Base-by-base conservation (phyloP, 495 filamentous ascomycete genomes). In the Penicillium malachiteum region DNA sequence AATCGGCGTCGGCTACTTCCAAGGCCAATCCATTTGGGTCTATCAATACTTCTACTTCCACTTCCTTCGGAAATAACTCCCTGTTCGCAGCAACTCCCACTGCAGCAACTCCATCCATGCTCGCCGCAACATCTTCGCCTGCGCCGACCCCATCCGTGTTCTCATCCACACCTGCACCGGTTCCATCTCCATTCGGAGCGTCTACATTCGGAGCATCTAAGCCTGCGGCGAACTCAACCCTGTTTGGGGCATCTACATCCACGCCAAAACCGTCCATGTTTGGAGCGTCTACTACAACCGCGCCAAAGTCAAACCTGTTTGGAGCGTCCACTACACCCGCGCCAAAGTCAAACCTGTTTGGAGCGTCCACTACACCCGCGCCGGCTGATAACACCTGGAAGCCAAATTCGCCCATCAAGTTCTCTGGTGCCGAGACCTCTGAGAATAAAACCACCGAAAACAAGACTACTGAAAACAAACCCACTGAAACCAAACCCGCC, bases 361-460 rank as follows among this genome's bases (percentile, higher is more conserved):
- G 40, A 39, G 37, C 21, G 4, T 26, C 21, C 4, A 26, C 21
- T 26, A 26, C 21, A 26, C 1, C 21, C 4, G 21, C 40, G n/a
- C 40, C 40, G 12, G 37, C 17, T 10, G 76, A 82, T 47, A 72
- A 86, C 58, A 80, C 81, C 6, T 86, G 79, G 79, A 82, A 81
- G 51, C 65, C 65, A 9, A 69, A 75, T 52, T 73, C 67, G 30
- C 73, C 81, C 6, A 79, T 83, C 57, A 81, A 77, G 60, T 83
- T 83, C 55, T 64, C 58, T 13, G 67, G 17, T 8, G 3, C 10
- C 43, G 10, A 7, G 6, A 16, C 34, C 34, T 37, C 34, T 37
- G 34, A 13, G 2, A 13, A 1, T 9, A 56, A 67, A 9, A 66
- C 56, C 44, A 43, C 58, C 4, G 21, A 26, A 26, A 26, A 4